Evolutionary conservation across 2,329 filamentous ascomycete genomes (phyloP), one percentile per base, ranked within the genome.

Genomic region (Periconia digitata): DNA sequence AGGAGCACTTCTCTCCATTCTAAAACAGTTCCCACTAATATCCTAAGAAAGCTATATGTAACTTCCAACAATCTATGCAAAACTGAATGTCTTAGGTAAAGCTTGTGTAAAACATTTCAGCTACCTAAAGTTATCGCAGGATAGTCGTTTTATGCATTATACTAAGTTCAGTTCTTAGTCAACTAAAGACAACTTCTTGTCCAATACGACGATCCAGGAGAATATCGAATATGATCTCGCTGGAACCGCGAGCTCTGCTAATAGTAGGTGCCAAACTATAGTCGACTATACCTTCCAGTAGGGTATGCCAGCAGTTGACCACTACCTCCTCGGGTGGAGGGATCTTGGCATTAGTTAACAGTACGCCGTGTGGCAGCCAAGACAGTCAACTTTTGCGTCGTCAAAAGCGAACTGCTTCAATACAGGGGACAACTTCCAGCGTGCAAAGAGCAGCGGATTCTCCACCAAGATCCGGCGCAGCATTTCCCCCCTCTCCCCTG

Each of bases 401-500:
- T 51, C 42, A 51, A 51, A 51, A 51, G 45, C 45, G 45, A 51
- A 51, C 45, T 51, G 45, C 42, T 39, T 51, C 34, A 51, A 47
- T 39, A 43, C 42, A 51, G 49, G 42, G 36, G 49, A 52, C 46
- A 52, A 46, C 49, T 52, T 52, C 46, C 49, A 52, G 45, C 49
- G 49, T 49, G 46, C 49, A 52, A 52, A 46, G 43, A 52, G 49
- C 49, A 43, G 49, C 20, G 46, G 46, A 40, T 52, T 52, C 34
- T 52, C 46, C 43, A 52, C 45, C 43, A 46, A 46, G 39, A 52
- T 43, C 49, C 34, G 39, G 45, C 49, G 49, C 45, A 52, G 46
- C 49, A 46, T 46, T 49, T 46, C 42, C 45, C 46, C 45, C 16
- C 49, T 49, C 45, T 46, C 20, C 39, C 46, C 45, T 42, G 41